Evolutionary conservation across 306 rosid genomes (phyloP), one percentile per base, ranked within the genome.

Genomic region (Macrotyloma uniflorum): DNA sequence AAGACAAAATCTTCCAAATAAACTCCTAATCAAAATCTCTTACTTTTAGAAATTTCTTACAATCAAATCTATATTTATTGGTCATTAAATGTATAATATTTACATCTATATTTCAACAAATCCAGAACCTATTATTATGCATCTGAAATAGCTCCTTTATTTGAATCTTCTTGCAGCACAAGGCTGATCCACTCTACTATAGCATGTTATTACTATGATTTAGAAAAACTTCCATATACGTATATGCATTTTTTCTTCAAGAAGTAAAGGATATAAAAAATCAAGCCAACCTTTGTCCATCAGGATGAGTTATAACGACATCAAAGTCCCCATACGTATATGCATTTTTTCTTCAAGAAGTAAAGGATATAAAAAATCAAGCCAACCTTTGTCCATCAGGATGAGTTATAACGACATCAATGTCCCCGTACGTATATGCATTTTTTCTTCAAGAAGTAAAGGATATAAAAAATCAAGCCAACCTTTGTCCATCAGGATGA

Each of bases 401-500:
- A 85, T 94, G 97, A 32, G 97, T 94, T 55, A 92, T 82, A 80
- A 94, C 72, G 82, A 94, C 76, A 80, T 94, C 98, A 83, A 94
- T 85, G 88, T 94, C 98, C 55, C 98, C 98, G n/a, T n/a, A n/a
- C n/a, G 24, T 15, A 76, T 35, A 55, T 36, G 54, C 22, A 51
- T n/a, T 46, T 40, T 73, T 77, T 53, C 54, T 83, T 46, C 35
- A 36, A 12, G 8, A 51, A 69, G 47, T 24, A 30, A 81, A 76
- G 67, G 10, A 68, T 45, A 12, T 18, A 26, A 49, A 57, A 59
- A 68, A 67, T 38, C 65, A 80, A 57, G 61, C 50, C 32, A 23
- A 92, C 98, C 98, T 92, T 70, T 58, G 83, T 75, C 97, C 98
- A 89, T 95, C 97, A 50, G 97, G 97, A 85, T 95, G 97, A 32